Conservation (phyloP, 2,329 filamentous ascomycete species). For the Zopfia rhizophila region DNA sequence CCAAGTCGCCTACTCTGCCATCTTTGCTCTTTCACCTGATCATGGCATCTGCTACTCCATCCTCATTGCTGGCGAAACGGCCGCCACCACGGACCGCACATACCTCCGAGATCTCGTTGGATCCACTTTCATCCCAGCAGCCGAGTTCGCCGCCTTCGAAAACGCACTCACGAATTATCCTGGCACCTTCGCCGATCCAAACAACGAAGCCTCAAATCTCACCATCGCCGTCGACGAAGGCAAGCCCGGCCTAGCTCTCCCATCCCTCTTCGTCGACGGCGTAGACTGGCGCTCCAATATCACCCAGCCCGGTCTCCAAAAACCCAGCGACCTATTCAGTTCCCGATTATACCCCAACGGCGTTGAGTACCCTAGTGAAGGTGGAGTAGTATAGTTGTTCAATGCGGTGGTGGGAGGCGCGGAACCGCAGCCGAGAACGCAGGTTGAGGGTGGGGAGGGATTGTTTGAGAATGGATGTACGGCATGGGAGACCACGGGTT, state of each 20-base stretch:
- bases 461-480: constrained; percentile 3
- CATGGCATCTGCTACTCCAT: constrained; percentile 6
- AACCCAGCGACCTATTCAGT: neutral
- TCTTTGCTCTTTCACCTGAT: constrained; percentile 8
- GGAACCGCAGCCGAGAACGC: neutral
- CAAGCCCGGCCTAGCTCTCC: constrained; percentile 3
- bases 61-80: constrained; percentile 1
- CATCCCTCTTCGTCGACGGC: constrained; percentile 1
- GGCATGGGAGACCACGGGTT: neutral
- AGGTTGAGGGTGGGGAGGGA: constrained; percentile 4
- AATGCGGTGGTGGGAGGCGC: neutral
- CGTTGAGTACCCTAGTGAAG: neutral
- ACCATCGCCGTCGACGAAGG: constrained; percentile 6
- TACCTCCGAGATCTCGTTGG: neutral
- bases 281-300: constrained; percentile 3
- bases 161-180: constrained; percentile 4
- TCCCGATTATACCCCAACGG: constrained; percentile 3
- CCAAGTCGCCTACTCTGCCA: neutral
- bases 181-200: constrained; percentile 4
- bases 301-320: constrained; percentile 1
- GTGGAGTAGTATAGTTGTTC: neutral
- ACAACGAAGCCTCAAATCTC: constrained; percentile 2
- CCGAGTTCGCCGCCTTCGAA: constrained; percentile 14
- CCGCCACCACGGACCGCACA: neutral
- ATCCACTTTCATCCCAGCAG: constrained; percentile 3